Conservation (phyloP, 2,329 filamentous ascomycete species). For the Coniochaeta sp. region DNA sequence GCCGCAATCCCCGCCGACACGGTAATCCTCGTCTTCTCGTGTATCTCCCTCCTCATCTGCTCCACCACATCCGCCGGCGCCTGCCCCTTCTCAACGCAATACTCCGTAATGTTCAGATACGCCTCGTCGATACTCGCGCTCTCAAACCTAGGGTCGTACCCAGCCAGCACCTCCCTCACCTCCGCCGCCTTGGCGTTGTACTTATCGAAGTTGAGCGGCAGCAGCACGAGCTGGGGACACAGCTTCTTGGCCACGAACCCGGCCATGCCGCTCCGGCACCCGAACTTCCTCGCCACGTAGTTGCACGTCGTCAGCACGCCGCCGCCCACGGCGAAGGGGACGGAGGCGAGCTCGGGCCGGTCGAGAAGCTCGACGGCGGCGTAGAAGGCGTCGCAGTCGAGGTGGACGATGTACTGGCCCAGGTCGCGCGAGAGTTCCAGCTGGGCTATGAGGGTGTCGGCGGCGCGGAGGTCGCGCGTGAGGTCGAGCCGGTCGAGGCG, state of each 20-base stretch:
- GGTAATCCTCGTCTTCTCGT: slow-evolving; percentile 71
- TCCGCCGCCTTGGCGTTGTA: slow-evolving; percentile 87
- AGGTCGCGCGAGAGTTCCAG: slow-evolving; percentile 76
- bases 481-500: slow-evolving; percentile 72
- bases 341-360: slow-evolving; percentile 72
- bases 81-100: slow-evolving; percentile 64
- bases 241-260: slow-evolving; percentile 92
- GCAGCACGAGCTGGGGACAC: slow-evolving; percentile 74
- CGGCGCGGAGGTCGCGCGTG: slow-evolving; percentile 62
- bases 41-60: slow-evolving; percentile 70
- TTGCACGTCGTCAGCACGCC: slow-evolving; percentile 67
- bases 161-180: slow-evolving; percentile 70
- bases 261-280: slow-evolving; percentile 92
- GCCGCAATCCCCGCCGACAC: slow-evolving; percentile 92
- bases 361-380: slow-evolving; percentile 86
- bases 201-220: slow-evolving; percentile 84
- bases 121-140: slow-evolving; percentile 95
- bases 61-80: slow-evolving; percentile 66
- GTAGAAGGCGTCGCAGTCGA: slow-evolving; percentile 97
- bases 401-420: slow-evolving; percentile 77
- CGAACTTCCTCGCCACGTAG: slow-evolving; percentile 83
- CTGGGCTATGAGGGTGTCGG: slow-evolving; percentile 73
- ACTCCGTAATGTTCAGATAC: slow-evolving; percentile 89
- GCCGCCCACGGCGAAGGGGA: slow-evolving; percentile 84
- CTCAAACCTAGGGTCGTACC: slow-evolving; percentile 89